A percentile compares a stretch with the other conserved stretches of the same genome.
phyloP scores from a whole-genome alignment of 768 basidiomycete genomes.

The Clitopilus hobsonii region DNA sequence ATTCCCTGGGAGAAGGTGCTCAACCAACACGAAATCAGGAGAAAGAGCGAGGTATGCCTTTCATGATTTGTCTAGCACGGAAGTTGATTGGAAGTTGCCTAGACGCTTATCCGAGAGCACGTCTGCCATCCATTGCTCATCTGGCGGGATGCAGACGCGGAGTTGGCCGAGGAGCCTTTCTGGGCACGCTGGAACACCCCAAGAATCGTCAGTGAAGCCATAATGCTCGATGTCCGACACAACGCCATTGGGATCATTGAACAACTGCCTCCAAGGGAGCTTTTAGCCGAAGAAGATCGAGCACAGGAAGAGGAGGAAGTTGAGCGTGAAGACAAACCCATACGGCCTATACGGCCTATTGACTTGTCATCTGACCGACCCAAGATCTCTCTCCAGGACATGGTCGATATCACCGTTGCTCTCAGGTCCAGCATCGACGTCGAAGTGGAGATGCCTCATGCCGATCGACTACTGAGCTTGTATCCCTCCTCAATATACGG shows the following conservation, averaged over 20 bases:
- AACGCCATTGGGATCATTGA: constrained; percentile 44
- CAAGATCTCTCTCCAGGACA: constrained; percentile 65
- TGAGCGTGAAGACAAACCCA: constrained; percentile 18
- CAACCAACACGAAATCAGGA: constrained; percentile 64
- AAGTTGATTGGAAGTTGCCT: constrained; percentile 7
- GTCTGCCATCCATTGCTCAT: constrained; percentile 72
- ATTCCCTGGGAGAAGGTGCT: constrained; percentile 68
- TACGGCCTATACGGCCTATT: constrained; percentile 27
- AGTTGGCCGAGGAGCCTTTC: constrained; percentile 58
- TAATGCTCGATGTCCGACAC: constrained; percentile 62
- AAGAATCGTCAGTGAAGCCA: constrained; percentile 61
- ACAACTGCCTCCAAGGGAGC: constrained; percentile 14
- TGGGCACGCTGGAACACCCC: constrained; percentile 65
- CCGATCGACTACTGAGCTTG: constrained; percentile 53
- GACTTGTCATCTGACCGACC: constrained; percentile 32
- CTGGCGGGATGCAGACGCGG: constrained; percentile 56
- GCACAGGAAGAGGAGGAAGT: constrained; percentile 7
- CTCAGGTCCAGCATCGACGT: constrained; percentile 69
- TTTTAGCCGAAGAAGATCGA: background rate
- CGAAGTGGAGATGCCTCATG: constrained; percentile 47
- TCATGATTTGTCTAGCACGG: background rate
- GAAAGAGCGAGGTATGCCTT: constrained; percentile 60
- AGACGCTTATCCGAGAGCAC: constrained; percentile 70
- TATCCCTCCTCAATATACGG: constrained; percentile 22
- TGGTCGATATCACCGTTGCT: constrained; percentile 67